phyloP scores from a whole-genome alignment of 495 filamentous ascomycete genomes.

The Penicillium crystallinum region DNA sequence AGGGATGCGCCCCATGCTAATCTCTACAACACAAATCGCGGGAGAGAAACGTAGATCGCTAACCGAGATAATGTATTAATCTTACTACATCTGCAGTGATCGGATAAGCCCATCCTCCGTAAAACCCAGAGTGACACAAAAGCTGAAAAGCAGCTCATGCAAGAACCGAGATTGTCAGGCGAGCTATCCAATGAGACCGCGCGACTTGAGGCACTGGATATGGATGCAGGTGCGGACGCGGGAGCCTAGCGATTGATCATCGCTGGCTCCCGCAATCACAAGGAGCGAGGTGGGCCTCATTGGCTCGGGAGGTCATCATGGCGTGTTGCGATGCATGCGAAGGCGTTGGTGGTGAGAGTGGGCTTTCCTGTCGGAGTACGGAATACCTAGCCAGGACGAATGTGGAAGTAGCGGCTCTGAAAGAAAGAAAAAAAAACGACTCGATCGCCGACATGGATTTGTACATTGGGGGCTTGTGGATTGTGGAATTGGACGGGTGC shows the following conservation, averaged over 20 bases:
- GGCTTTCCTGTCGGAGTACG: not conserved
- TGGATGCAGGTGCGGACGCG: not conserved
- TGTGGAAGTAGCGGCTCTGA: not conserved
- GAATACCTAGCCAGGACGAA: not conserved
- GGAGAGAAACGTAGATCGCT: no score
- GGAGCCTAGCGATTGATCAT: not conserved
- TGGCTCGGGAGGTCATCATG: not conserved
- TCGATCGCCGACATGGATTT: not conserved
- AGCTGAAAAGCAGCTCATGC: not conserved
- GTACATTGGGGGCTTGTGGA: not conserved
- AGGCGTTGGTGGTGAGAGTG: not conserved
- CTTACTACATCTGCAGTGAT: not conserved
- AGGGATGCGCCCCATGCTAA: no score
- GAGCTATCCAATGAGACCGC: not conserved
- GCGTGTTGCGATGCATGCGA: not conserved
- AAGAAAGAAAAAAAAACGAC: not conserved
- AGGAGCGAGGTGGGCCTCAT: not conserved
- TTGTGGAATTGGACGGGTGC: not conserved
- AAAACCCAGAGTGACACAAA: not conserved
- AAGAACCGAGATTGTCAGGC: not conserved
- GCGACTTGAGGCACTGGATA: not conserved
- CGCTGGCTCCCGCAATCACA: not conserved
- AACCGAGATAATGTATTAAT: not conserved
- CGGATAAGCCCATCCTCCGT: not conserved
- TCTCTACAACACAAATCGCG: no score